Evolutionary conservation across 306 rosid genomes (phyloP).

Genomic region (Dalbergia cultrata): DNA sequence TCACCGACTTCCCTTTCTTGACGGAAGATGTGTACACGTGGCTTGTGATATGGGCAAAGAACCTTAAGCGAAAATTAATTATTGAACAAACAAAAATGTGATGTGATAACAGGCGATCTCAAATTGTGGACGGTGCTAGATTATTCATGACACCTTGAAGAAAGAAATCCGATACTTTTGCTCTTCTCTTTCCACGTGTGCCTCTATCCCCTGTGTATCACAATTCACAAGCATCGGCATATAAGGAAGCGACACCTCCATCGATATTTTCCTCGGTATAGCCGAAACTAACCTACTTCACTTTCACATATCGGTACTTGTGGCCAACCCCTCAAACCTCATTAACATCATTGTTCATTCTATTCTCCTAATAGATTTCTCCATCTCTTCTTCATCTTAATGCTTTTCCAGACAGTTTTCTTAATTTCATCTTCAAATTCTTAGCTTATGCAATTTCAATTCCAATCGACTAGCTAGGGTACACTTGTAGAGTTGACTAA

Average conservation of each 20-base stretch:
- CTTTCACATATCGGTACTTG: not conserved
- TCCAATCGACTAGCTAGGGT: not conserved
- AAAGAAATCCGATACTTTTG: slow-evolving; percentile 55
- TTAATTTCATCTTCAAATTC: not conserved
- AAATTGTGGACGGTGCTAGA: slow-evolving; percentile 49
- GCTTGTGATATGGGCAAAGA: slow-evolving; percentile 48
- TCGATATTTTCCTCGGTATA: not conserved
- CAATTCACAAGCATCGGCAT: slow-evolving; percentile 9
- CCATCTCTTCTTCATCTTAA: not conserved
- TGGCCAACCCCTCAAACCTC: not conserved
- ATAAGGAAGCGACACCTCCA: not conserved
- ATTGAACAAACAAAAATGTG: not conserved
- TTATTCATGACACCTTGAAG: slow-evolving; percentile 54
- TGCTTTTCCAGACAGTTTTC: not conserved
- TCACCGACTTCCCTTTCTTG: slow-evolving; percentile 41
- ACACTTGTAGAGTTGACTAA: not conserved
- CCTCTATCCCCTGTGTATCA: not conserved
- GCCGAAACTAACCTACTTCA: not conserved
- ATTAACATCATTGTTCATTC: not conserved
- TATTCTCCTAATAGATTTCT: not conserved
- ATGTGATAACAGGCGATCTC: not conserved
- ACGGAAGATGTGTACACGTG: slow-evolving; percentile 43
- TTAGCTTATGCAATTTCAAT: not conserved
- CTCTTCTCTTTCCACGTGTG: slow-evolving; percentile 57
- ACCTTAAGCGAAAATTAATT: not conserved